These are phyloP conservation scores for Phytophthora niederhauseri DNA, from an alignment of 352 stramenopile genomes.

Conservation along the genomic window DNA sequence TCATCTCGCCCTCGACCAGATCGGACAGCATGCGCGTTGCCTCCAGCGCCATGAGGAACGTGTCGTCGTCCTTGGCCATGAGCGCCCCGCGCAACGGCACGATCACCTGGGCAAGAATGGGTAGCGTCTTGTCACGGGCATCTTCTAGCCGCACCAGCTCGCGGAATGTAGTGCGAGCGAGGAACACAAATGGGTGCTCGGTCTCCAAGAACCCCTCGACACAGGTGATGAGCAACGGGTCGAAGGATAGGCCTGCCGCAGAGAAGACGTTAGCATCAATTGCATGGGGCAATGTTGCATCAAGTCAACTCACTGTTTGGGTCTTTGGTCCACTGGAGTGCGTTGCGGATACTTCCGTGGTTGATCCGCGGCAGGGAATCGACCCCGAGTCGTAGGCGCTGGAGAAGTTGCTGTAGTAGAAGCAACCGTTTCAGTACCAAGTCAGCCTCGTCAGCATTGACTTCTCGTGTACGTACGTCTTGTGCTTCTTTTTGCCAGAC, in stretches of 20 bases:
- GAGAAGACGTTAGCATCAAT: not conserved
- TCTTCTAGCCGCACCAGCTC: conserved; percentile 69
- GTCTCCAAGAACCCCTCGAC: conserved; percentile 76
- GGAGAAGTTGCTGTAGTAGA: conserved; percentile 62
- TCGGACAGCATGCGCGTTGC: conserved; percentile 71
- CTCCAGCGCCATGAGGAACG: conserved; percentile 72
- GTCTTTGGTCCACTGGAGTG: conserved; percentile 73
- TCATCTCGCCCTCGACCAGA: conserved; percentile 72
- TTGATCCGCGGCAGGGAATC: conserved; percentile 84
- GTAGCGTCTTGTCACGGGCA: conserved; percentile 61
- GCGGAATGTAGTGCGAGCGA: conserved; percentile 74
- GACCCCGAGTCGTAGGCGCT: conserved; percentile 68
- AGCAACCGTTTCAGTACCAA: conserved; percentile 8
- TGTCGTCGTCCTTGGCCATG: conserved; percentile 75
- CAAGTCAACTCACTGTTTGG: conserved; percentile 46
- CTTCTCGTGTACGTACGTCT: conserved; percentile 48
- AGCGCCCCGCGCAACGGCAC: conserved; percentile 60
- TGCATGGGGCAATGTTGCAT: not conserved
- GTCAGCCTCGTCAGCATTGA: not conserved
- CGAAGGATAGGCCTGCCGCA: conserved; percentile 55
- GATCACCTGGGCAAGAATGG: conserved; percentile 67
- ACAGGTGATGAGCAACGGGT: conserved; percentile 73
- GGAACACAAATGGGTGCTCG: conserved; percentile 81
- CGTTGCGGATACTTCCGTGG: conserved; percentile 77
- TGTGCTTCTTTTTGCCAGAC: conserved; percentile 76